Evolutionary conservation across 768 basidiomycete species (phyloP).

Genomic region (Serendipita indica): DNA sequence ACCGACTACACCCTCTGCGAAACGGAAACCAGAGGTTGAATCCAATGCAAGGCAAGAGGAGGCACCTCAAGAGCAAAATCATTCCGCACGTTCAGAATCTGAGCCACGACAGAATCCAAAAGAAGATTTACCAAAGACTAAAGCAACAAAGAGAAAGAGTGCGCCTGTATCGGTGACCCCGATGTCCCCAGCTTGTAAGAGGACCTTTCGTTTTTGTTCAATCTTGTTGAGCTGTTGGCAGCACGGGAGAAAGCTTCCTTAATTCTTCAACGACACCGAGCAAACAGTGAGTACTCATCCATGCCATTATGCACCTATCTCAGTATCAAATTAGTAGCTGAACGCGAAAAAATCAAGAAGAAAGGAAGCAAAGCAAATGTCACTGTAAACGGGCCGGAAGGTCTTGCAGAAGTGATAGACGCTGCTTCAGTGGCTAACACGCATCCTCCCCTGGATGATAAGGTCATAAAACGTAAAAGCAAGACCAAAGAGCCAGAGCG

Average conservation of each 20-base stretch:
- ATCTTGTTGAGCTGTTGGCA: not conserved
- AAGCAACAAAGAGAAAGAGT: not conserved
- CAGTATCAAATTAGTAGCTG: not conserved
- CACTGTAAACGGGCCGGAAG: not conserved
- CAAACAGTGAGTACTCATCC: conserved; percentile 14
- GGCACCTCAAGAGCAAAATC: too few relatives aligned
- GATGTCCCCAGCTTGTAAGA: not conserved
- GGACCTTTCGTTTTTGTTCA: not conserved
- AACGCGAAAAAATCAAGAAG: conserved; percentile 8
- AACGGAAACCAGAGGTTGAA: too few relatives aligned
- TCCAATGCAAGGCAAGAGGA: too few relatives aligned
- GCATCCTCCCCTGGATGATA: too few relatives aligned
- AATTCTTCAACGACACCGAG: conserved; percentile 14
- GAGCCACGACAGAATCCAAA: not conserved
- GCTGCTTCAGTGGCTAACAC: too few relatives aligned
- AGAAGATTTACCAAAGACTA: not conserved
- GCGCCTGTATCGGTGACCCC: not conserved
- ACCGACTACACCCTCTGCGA: too few relatives aligned
- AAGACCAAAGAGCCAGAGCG: conserved; percentile 4
- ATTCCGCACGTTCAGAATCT: not conserved
- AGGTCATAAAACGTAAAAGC: conserved; percentile 12
- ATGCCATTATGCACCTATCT: not conserved
- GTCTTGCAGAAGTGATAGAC: not conserved
- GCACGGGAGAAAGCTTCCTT: not conserved
- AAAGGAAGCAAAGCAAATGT: conserved; percentile 9